These are phyloP conservation scores for Quercus lobata DNA, from an alignment of 331 rosid genomes.

Conservation along the genomic window DNA sequence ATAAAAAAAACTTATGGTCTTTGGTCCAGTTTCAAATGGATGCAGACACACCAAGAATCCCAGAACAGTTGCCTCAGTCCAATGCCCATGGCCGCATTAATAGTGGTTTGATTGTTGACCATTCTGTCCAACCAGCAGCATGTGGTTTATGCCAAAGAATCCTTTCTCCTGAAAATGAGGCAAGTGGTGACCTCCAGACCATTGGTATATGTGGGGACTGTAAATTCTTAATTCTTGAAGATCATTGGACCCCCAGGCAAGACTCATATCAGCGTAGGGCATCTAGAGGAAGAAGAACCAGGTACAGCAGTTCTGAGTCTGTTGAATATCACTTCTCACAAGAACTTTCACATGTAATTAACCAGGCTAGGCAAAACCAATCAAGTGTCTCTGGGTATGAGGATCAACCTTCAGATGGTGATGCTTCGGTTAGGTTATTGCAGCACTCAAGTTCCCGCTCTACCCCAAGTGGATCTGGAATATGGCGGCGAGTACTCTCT, in stretches of 20 bases:
- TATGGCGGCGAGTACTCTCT: constrained; percentile 61
- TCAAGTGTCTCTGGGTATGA: constrained; percentile 41
- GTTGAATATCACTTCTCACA: constrained; percentile 43
- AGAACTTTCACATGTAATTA: constrained; percentile 44
- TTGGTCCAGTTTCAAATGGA: constrained; percentile 58
- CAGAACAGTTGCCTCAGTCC: constrained; percentile 29
- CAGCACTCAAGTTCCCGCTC: constrained; percentile 59
- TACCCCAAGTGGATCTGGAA: constrained; percentile 68
- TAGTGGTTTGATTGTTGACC: constrained; percentile 14
- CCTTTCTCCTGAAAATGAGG: constrained; percentile 48
- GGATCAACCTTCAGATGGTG: constrained; percentile 48
- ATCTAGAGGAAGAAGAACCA: constrained; percentile 53
- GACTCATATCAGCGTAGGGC: constrained; percentile 35
- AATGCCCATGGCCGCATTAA: constrained; percentile 18
- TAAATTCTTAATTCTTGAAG: constrained; percentile 81
- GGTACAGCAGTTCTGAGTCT: constrained; percentile 66
- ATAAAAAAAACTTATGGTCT: background rate
- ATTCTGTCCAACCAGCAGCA: constrained; percentile 27
- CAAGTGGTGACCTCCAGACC: constrained; percentile 33
- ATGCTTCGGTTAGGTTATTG: constrained; percentile 31
- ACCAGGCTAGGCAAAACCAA: constrained; percentile 43
- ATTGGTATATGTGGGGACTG: constrained; percentile 74
- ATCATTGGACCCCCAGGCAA: constrained; percentile 43
- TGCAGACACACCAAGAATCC: constrained; percentile 32
- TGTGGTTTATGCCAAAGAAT: constrained; percentile 67